Base-by-base conservation (phyloP, 306 rosid genomes). In the Quercus parvula region DNA sequence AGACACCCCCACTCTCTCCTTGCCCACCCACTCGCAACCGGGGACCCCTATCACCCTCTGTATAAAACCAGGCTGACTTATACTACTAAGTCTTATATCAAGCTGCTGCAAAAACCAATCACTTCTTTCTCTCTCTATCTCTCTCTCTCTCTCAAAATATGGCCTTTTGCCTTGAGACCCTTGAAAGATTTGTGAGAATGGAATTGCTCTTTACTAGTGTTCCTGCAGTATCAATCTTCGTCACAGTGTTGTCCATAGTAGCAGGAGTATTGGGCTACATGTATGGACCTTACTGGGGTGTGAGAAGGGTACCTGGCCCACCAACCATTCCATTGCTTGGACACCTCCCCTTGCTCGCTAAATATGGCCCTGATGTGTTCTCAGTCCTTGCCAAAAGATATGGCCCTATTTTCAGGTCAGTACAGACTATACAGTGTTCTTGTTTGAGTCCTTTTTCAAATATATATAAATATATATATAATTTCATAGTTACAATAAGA, bases 331-430 rank as follows among this genome's bases (percentile, higher is more conserved):
- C 99, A 1, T 71, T 95, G 5, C 74, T 95, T 44, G 99, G 99
- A 20, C 99, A 95, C 86, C 92, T 95, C 83, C 97, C 97, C 80
- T 87, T 92, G 83, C 58, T 92, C 54, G 99, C 98, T 2, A 90
- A 89, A 79, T 75, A 95, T 57, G 99, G 99, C 33, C 97, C 97
- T 31, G 92, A 95, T 74, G 75, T 95, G 12, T 95, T 95, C 96
- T 91, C 98, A 6, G 85, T 95, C 77, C 91, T 95, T 25, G 93
- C 99, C 83, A 87, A 92, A 71, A 89, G 85, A 77, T 95, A 91
- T 74, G 99, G 99, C 72, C 97, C 99, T 58, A 87, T 94, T 82
- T 94, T 87, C 97, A 94, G 99, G 99, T 94, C 51, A 54, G 80
- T 78, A 1, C 2, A 46, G 35, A n/a, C 12, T 13, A 46, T 10